Evolutionary conservation across 257 asterid species (phyloP).

Genomic region (Solanum ossicruentum): DNA sequence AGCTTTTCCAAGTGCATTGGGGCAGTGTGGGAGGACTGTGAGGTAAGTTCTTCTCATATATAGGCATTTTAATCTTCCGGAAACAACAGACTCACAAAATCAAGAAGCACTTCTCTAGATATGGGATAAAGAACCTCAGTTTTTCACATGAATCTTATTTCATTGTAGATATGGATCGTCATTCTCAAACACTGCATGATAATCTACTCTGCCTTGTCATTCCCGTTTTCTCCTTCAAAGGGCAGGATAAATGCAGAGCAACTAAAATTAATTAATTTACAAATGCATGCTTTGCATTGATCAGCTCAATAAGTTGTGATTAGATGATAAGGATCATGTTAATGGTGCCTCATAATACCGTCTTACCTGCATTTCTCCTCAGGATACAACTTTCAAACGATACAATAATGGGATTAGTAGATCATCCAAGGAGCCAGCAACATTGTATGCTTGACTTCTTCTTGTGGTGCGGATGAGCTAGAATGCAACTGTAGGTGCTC

Average conservation of each 20-base stretch:
- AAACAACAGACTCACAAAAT: background rate
- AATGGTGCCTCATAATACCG: background rate
- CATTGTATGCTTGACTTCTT: slow-evolving; percentile 12
- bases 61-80: background rate
- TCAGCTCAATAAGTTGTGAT: background rate
- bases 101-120: background rate
- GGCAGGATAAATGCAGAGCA: background rate
- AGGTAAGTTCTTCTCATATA: slow-evolving; percentile 30
- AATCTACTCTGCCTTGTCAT: background rate
- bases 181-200: background rate
- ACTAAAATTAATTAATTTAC: background rate
- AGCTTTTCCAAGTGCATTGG: slow-evolving; percentile 74
- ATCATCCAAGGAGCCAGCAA: slow-evolving; percentile 15
- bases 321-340: background rate
- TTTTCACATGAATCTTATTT: background rate
- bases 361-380: slow-evolving; percentile 9
- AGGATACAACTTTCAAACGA: slow-evolving; percentile 25
- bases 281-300: background rate
- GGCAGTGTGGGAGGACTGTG: slow-evolving; percentile 36
- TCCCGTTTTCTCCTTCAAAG: background rate
- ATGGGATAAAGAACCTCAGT: background rate
- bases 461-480: background rate
- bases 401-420: slow-evolving; percentile 12
- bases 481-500: background rate
- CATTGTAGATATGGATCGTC: background rate